Evolutionary conservation across 306 rosid genomes (phyloP), one percentile per base, ranked within the genome.

Genomic region (Cyclanthera cordifolia): DNA sequence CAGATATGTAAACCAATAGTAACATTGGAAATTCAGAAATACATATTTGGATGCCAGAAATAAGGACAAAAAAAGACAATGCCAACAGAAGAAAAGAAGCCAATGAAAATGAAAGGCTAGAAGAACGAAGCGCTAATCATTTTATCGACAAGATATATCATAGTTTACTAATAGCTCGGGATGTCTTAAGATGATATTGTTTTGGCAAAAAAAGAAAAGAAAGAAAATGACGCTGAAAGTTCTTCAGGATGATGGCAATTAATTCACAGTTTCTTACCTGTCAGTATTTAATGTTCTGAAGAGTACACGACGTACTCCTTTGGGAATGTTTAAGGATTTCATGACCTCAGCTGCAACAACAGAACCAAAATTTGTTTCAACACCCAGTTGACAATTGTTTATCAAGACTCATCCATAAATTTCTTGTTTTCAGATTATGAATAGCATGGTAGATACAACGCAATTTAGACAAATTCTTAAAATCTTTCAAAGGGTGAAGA

Each of bases 261-360:
- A 34, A 5, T 34, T 70, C 21, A 49, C 30, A 53, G 41, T 20
- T 13, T 47, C 8, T 52, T 58, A 77, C 81, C 81, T 67, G 52
- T 67, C 77, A 4, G 72, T 68, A 23, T 73, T 77, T 21, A 73
- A 20, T 25, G 77, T 77, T 27, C 76, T 57, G 67, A 77, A 77
- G 71, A 77, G 55, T 14, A 73, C 81, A 27, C 77, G 74, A 16
- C 74, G 81, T 2, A 68, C 24, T 15, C 81, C 81, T 64, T 57
- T 77, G 24, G 74, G 81, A 58, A 77, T 73, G 28, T 59, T 67
- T 20, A 77, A 51, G 30, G 74, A 57, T 71, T 73, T 60, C 81
- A 77, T 73, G 14, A 77, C 81, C 55, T 77, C 77, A 41, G 77
- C 81, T 77, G 74, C 55, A 50, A 50, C 53, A 58, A 14, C 27